These are phyloP conservation scores for Esteya vermicola DNA, from an alignment of 2,329 filamentous ascomycete species.

Conservation along the genomic window DNA sequence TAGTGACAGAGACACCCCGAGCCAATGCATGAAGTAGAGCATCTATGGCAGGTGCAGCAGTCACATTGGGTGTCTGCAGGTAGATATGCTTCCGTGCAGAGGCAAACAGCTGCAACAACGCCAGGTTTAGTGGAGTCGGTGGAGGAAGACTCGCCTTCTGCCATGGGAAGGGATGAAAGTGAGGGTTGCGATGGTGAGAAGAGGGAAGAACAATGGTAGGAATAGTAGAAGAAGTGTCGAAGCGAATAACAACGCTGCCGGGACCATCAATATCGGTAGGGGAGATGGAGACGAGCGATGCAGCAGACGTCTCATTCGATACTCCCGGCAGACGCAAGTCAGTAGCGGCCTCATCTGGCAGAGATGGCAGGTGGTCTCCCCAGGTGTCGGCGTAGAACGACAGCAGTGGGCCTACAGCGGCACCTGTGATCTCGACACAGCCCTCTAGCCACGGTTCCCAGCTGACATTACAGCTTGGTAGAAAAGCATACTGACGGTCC, in stretches of 20 bases:
- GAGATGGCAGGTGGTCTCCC: constrained; percentile 23
- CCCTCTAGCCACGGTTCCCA: constrained; percentile 85
- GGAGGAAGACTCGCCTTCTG: constrained; percentile 21
- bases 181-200: constrained; percentile 54
- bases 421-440: constrained; percentile 51
- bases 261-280: constrained; percentile 7
- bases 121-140: constrained; percentile 53
- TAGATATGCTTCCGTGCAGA: constrained; percentile 45
- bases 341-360: too few species aligned
- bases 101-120: constrained; percentile 45
- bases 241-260: constrained; percentile 7
- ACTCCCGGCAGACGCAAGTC: too few species aligned
- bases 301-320: too few species aligned
- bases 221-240: neutral
- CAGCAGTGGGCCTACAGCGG: constrained; percentile 45
- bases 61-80: constrained; percentile 68
- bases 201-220: constrained; percentile 56
- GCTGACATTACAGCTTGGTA: constrained; percentile 73
- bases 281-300: too few species aligned
- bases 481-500: constrained; percentile 49
- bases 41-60: constrained; percentile 47
- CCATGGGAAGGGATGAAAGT: constrained; percentile 46
- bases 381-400: constrained; percentile 58
- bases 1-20: constrained; percentile 52
- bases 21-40: constrained; percentile 45